These are phyloP conservation scores for Sugiyamaella lignohabitans DNA, from an alignment of 805 yeast species.

Conservation along the genomic window DNA sequence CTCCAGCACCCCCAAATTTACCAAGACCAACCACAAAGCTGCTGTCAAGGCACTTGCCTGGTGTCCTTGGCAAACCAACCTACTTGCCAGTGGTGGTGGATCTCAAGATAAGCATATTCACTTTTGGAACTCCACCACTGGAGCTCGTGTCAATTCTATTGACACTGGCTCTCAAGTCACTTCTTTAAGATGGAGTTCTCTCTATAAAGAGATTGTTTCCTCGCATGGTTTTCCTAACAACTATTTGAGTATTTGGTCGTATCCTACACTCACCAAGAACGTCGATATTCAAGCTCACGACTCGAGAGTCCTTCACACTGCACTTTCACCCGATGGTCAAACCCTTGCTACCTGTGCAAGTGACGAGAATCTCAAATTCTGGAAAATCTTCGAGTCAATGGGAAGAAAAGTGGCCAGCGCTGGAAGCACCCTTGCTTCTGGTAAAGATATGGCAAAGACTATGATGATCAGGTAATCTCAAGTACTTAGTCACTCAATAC, in stretches of 20 bases:
- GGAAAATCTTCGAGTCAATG: slow-evolving; percentile 72
- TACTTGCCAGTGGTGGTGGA: slow-evolving; percentile 97
- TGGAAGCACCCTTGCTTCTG: slow-evolving; percentile 32
- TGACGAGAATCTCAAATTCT: slow-evolving; percentile 92
- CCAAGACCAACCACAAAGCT: slow-evolving; percentile 77
- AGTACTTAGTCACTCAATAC: neutral
- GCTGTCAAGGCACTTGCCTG: slow-evolving; percentile 94
- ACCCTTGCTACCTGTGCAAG: slow-evolving; percentile 93
- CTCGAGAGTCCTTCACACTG: slow-evolving; percentile 74
- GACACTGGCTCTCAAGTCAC: slow-evolving; percentile 93
- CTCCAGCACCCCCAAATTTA: slow-evolving; percentile 56
- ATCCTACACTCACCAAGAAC: slow-evolving; percentile 77
- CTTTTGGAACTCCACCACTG: slow-evolving; percentile 93
- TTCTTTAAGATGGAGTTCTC: slow-evolving; percentile 80
- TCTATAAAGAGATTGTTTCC: slow-evolving; percentile 68
- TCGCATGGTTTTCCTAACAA: slow-evolving; percentile 93
- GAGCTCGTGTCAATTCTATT: slow-evolving; percentile 75
- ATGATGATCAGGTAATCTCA: slow-evolving; percentile 43
- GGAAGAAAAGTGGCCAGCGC: slow-evolving; percentile 30
- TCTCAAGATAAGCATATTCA: slow-evolving; percentile 81
- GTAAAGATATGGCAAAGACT: slow-evolving; percentile 44
- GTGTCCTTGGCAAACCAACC: slow-evolving; percentile 80
- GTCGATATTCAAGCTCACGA: slow-evolving; percentile 93
- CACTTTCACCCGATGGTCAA: slow-evolving; percentile 82
- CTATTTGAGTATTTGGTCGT: slow-evolving; percentile 73